Evolutionary conservation across 2,329 filamentous ascomycete species (phyloP).

Genomic region (Sodiomyces alkalinus): DNA sequence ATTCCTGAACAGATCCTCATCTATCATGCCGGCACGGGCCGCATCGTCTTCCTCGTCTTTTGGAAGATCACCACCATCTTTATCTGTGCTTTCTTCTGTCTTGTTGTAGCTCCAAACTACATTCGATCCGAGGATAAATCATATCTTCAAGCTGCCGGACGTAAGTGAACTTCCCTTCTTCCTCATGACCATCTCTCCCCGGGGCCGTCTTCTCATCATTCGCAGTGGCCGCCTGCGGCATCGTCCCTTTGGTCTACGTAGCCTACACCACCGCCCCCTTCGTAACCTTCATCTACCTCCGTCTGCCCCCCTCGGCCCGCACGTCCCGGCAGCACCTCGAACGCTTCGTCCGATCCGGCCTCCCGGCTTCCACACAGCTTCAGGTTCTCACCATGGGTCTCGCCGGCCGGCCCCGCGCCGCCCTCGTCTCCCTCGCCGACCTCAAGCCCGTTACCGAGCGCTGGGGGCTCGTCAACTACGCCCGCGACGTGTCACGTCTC

Average conservation of each 20-base stretch:
- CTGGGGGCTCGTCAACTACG: conserved; percentile 24
- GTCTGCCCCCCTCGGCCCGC: conserved; percentile 50
- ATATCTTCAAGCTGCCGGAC: conserved; percentile 17
- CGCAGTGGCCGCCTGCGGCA: conserved; percentile 24
- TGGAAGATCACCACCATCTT: conserved; percentile 59
- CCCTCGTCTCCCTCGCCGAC: conserved; percentile 23
- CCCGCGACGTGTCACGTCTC: conserved; percentile 19
- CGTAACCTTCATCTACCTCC: conserved; percentile 56
- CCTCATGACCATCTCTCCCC: not conserved
- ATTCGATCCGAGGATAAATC: conserved; percentile 22
- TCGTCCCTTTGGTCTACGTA: conserved; percentile 50
- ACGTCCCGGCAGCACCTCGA: conserved; percentile 39
- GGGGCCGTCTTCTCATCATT: not conserved
- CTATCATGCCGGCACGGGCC: conserved; percentile 58
- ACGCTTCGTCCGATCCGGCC: conserved; percentile 28
- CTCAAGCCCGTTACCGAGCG: conserved; percentile 16
- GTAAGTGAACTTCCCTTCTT: conserved; percentile 17
- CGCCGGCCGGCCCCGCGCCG: conserved; percentile 38
- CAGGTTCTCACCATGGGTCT: conserved; percentile 40
- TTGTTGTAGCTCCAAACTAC: conserved; percentile 48
- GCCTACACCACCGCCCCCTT: conserved; percentile 52
- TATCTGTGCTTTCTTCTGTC: conserved; percentile 48
- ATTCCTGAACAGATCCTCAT: conserved; percentile 49
- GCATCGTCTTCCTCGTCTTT: conserved; percentile 52
- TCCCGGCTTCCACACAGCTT: conserved; percentile 29